These are phyloP conservation scores for Oryza meyeriana DNA, from an alignment of 176 grass and related monocot species.

Conservation along the genomic window DNA sequence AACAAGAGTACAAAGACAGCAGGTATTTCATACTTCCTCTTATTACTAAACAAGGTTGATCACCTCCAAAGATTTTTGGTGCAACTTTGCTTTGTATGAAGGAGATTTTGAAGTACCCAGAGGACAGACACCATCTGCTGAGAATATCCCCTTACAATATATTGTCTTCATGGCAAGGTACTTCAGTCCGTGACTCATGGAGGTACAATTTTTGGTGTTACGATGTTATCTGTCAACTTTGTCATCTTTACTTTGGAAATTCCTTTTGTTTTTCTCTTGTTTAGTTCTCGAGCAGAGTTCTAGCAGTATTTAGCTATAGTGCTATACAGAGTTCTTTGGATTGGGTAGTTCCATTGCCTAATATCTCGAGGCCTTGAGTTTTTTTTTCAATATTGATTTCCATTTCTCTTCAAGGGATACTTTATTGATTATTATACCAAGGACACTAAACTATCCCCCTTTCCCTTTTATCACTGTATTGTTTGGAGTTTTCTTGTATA, in stretches of 20 bases:
- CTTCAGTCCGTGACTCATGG: constrained; percentile 96
- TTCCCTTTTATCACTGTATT: not conserved
- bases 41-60: no score
- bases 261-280: not conserved
- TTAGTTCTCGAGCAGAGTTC: not conserved
- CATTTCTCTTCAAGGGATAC: not conserved
- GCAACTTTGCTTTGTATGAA: no score
- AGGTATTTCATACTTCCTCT: no score
- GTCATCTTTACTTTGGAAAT: not conserved
- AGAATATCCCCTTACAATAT: no score
- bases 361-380: not conserved
- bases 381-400: not conserved
- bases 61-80: no score
- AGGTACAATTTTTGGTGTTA: constrained; percentile 50
- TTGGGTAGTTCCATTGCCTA: not conserved
- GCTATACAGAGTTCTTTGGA: not conserved
- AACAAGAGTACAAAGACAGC: no score
- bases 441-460: not conserved
- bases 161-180: no score
- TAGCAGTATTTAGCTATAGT: constrained; percentile 5
- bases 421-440: not conserved
- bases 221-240: constrained; percentile 7
- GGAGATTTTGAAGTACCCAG: no score
- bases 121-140: no score
- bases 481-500: constrained; percentile 1